Evolutionary conservation across 2,329 filamentous ascomycete species (phyloP).

Genomic region (Sphaerulina populicola): DNA sequence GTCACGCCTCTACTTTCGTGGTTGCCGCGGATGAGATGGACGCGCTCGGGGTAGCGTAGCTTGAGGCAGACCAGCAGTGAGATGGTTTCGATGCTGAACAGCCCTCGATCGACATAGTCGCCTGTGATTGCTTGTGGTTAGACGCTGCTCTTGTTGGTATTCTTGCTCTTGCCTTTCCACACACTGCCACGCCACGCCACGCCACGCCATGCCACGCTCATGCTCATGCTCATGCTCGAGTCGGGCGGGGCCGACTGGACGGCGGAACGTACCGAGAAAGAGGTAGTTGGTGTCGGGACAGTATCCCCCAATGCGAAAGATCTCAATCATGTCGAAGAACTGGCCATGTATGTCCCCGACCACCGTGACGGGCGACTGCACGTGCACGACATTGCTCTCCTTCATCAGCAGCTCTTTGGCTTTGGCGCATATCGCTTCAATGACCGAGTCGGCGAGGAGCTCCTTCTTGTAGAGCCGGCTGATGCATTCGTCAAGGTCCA

Average conservation of each 20-base stretch:
- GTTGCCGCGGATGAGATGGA: slow-evolving; percentile 93
- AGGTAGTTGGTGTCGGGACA: slow-evolving; percentile 98
- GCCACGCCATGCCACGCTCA: too few relatives aligned
- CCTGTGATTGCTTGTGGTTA: slow-evolving; percentile 44
- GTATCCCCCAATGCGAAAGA: slow-evolving; percentile 95
- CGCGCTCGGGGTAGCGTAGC: slow-evolving; percentile 87
- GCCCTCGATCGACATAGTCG: slow-evolving; percentile 71
- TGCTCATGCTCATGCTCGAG: neutral
- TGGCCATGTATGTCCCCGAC: slow-evolving; percentile 98
- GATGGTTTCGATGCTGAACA: slow-evolving; percentile 98
- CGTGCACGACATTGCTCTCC: slow-evolving; percentile 98
- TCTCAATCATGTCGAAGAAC: slow-evolving; percentile 98
- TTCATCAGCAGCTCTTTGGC: slow-evolving; percentile 98
- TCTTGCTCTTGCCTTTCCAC: too few relatives aligned
- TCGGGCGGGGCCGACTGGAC: neutral
- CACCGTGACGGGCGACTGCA: slow-evolving; percentile 88
- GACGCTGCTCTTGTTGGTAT: neutral
- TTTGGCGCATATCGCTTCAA: slow-evolving; percentile 98
- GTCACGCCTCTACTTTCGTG: slow-evolving; percentile 97
- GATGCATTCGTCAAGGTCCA: slow-evolving; percentile 98
- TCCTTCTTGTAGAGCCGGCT: slow-evolving; percentile 94
- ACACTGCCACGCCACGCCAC: too few relatives aligned
- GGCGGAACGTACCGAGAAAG: slow-evolving; percentile 64
- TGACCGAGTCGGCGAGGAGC: slow-evolving; percentile 90
- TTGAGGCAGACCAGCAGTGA: slow-evolving; percentile 95